Evolutionary conservation across 2,329 filamentous ascomycete genomes (phyloP).

Genomic region (Endoconidiophora laricicola): DNA sequence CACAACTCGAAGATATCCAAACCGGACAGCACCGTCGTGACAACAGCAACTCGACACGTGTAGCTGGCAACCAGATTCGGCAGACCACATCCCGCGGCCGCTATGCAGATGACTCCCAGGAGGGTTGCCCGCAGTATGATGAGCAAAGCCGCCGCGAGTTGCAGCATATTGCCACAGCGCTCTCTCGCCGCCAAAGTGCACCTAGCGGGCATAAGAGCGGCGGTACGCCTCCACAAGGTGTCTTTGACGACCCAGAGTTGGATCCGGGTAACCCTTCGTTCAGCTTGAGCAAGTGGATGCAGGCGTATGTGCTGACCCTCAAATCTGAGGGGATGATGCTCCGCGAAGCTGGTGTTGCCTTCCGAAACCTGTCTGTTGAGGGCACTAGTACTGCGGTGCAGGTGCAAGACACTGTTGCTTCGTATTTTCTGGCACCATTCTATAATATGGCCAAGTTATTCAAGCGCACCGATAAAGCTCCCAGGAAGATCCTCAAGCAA

Average conservation of each 20-base stretch:
- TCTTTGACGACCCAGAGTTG: constrained; percentile 19
- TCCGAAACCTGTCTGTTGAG: constrained; percentile 47
- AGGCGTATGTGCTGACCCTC: constrained; percentile 24
- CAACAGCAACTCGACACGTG: constrained; percentile 1
- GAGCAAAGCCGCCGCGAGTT: constrained; percentile 22
- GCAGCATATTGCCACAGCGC: constrained; percentile 23
- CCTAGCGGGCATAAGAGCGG: not conserved
- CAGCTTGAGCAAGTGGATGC: constrained; percentile 27
- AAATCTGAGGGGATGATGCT: constrained; percentile 38
- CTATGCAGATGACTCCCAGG: not conserved
- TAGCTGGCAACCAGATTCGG: not conserved
- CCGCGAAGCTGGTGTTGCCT: constrained; percentile 42
- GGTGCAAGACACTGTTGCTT: constrained; percentile 49
- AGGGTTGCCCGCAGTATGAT: constrained; percentile 13
- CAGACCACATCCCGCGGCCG: not conserved
- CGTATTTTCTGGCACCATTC: constrained; percentile 40
- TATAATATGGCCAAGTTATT: constrained; percentile 21
- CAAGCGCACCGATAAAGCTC: constrained; percentile 24
- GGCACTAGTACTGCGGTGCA: constrained; percentile 52
- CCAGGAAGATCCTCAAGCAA: constrained; percentile 42
- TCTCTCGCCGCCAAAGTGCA: constrained; percentile 21
- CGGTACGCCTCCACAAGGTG: not conserved
- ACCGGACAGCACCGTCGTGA: not conserved
- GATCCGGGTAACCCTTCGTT: constrained; percentile 25
- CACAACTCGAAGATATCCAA: too few species aligned